phyloP scores from a whole-genome alignment of 2,329 filamentous ascomycete species.

The Pezicula rhizophila region DNA sequence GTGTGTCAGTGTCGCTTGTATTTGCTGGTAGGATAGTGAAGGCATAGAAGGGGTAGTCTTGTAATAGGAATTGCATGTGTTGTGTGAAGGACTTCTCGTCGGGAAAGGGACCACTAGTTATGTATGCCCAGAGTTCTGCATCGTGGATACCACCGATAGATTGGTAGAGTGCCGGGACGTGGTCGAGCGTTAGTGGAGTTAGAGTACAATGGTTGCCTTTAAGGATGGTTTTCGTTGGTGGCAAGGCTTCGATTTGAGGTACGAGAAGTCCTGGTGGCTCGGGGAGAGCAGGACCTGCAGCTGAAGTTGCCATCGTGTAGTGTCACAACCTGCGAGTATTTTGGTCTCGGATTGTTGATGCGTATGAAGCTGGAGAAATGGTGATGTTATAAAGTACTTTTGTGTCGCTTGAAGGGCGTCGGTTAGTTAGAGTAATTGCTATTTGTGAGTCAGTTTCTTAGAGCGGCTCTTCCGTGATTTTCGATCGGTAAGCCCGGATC shows the following conservation, averaged over 20 bases:
- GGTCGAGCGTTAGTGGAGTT: constrained; percentile 9
- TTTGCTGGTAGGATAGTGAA: constrained; percentile 37
- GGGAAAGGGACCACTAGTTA: constrained; percentile 31
- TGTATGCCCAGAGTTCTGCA: constrained; percentile 34
- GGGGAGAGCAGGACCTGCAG: neutral
- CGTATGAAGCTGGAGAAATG: no score
- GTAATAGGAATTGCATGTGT: constrained; percentile 19
- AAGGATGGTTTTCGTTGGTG: constrained; percentile 2
- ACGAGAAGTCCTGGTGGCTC: neutral
- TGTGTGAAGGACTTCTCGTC: constrained; percentile 25
- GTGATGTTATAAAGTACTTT: no score
- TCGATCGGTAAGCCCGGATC: no score
- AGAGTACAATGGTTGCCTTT: constrained; percentile 14
- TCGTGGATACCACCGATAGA: constrained; percentile 14
- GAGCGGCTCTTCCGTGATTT: no score
- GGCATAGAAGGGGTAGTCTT: constrained; percentile 32
- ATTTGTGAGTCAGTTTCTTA: no score
- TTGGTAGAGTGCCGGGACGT: constrained; percentile 15
- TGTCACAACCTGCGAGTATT: no score
- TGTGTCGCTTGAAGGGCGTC: no score
- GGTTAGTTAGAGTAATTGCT: no score
- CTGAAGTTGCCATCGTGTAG: constrained; percentile 1
- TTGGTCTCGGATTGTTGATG: no score
- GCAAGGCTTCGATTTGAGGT: constrained; percentile 1
- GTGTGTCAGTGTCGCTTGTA: neutral